Percentiles rank a stretch among this genome's conserved stretches.
These are phyloP conservation scores for Leccinum fibrillosum DNA, from an alignment of 768 basidiomycete genomes.

Conservation along the genomic window DNA sequence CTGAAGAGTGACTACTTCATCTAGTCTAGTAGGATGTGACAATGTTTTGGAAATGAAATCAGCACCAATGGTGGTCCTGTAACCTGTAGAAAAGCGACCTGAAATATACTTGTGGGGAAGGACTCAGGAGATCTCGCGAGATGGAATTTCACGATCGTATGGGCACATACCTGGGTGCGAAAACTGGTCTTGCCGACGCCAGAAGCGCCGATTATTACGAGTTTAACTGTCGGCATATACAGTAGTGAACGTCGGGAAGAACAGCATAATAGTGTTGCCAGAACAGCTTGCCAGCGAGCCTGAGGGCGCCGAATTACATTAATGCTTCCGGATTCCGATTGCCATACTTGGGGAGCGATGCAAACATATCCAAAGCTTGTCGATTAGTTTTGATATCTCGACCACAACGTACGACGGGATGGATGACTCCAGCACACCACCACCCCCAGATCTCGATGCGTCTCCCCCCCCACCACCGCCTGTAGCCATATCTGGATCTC, in stretches of 20 bases:
- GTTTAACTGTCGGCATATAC: conserved; percentile 69
- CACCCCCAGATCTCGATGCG: conserved; percentile 37
- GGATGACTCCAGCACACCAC: conserved; percentile 28
- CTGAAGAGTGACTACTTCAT: conserved; percentile 62
- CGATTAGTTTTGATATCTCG: neutral
- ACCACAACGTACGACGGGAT: conserved; percentile 10
- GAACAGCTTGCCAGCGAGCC: neutral
- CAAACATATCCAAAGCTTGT: neutral
- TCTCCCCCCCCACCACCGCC: conserved; percentile 52
- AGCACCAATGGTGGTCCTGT: conserved; percentile 85
- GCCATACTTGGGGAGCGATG: conserved; percentile 9
- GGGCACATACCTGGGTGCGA: conserved; percentile 58
- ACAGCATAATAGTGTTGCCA: conserved; percentile 11
- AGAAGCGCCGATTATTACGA: conserved; percentile 77
- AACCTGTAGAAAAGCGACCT: conserved; percentile 69
- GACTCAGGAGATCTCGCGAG: neutral
- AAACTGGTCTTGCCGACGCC: conserved; percentile 86
- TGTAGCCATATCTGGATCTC: conserved; percentile 62
- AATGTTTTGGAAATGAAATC: conserved; percentile 81
- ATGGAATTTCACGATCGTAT: neutral
- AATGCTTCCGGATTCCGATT: neutral
- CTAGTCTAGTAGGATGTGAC: conserved; percentile 53
- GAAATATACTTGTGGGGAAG: conserved; percentile 62
- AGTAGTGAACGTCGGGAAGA: conserved; percentile 4
- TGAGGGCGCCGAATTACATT: neutral